Evolutionary conservation across 805 yeast species (phyloP), one percentile per base, ranked within the genome.

Genomic region (Ogataea salicorniae): DNA sequence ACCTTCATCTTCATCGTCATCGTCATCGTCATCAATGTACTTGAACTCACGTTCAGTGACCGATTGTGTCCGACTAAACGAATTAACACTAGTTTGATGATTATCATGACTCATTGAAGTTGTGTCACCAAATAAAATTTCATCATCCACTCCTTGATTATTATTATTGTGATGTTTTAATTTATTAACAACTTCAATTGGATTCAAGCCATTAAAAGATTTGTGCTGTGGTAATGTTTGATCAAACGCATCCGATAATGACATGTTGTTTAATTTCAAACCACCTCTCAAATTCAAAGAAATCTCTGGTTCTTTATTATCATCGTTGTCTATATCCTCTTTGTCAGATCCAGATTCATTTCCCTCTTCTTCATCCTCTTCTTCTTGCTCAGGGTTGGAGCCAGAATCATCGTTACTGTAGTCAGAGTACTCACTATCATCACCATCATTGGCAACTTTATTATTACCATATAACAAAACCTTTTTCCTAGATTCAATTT

Each of bases 391-490:
- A 43, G 34, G 4, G 6, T 48, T 52, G 44, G 52, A 51, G 22
- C 52, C 59, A 6, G 47, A 54, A 14, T 54, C 63, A 9, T 51
- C 62, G 7, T 53, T 53, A 16, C 58, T 67, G 23, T 57, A 64
- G 22, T 53, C 62, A 2, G 59, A 57, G 20, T 50, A 52, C 37
- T 62, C 66, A 45, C 60, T 60, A n/a, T 55, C 63, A 29, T 64
- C 66, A 14, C 60, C 66, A 41, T 62, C 66, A 23, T 56, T 59
- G 11, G 59, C 60, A 31, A 51, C 43, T 13, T 39, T 50, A n/a
- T 42, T 35, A 18, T 53, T 44, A 4, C 55, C 56, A 2, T 47
- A 46, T 34, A 53, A 17, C 8, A 60, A 39, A 41, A 48, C 23
- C 41, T 48, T 46, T 39, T 42, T 52, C 18, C 55, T 49, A 13